A percentile compares a stretch with the other conserved stretches of the same genome.
These are phyloP conservation scores for Termitomyces heimii DNA, from an alignment of 768 basidiomycete species.

Conservation along the genomic window DNA sequence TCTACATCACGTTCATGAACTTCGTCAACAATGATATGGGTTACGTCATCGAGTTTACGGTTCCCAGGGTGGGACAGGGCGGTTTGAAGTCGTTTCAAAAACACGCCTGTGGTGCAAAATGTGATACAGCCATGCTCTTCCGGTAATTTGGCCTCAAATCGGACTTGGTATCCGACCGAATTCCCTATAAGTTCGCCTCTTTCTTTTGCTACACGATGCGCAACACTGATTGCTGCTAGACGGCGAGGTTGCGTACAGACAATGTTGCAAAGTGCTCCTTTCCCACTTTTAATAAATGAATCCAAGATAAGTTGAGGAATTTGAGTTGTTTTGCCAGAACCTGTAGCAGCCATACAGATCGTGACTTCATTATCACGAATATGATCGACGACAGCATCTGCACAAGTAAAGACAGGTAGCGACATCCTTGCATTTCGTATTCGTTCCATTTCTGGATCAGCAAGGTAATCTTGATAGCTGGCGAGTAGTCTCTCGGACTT, in stretches of 20 bases:
- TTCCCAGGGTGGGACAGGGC: slow-evolving; percentile 41
- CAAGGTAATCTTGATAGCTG: slow-evolving; percentile 52
- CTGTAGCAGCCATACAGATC: slow-evolving; percentile 85
- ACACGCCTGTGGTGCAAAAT: slow-evolving; percentile 91
- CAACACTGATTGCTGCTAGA: slow-evolving; percentile 87
- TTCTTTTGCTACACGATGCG: slow-evolving; percentile 87
- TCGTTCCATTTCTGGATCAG: slow-evolving; percentile 49
- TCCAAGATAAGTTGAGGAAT: slow-evolving; percentile 91
- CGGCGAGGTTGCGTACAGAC: slow-evolving; percentile 92
- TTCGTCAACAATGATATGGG: slow-evolving; percentile 92
- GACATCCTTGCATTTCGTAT: slow-evolving; percentile 64
- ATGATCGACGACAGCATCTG: slow-evolving; percentile 59
- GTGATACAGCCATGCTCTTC: slow-evolving; percentile 79
- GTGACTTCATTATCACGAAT: slow-evolving; percentile 79
- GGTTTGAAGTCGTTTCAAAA: slow-evolving; percentile 81
- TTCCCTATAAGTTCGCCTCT: slow-evolving; percentile 66
- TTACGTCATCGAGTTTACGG: slow-evolving; percentile 63
- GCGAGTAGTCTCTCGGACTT: slow-evolving; percentile 57
- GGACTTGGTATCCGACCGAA: slow-evolving; percentile 86
- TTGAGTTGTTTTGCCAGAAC: slow-evolving; percentile 93
- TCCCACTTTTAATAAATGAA: slow-evolving; percentile 67
- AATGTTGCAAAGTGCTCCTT: slow-evolving; percentile 83
- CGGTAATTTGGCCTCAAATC: slow-evolving; percentile 81
- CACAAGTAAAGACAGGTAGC: slow-evolving; percentile 72
- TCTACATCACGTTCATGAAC: slow-evolving; percentile 95